Percentiles rank a stretch among this genome's conserved stretches.
phyloP scores from a whole-genome alignment of 176 grass and related monocot genomes.

The Aegilops umbellulata region DNA sequence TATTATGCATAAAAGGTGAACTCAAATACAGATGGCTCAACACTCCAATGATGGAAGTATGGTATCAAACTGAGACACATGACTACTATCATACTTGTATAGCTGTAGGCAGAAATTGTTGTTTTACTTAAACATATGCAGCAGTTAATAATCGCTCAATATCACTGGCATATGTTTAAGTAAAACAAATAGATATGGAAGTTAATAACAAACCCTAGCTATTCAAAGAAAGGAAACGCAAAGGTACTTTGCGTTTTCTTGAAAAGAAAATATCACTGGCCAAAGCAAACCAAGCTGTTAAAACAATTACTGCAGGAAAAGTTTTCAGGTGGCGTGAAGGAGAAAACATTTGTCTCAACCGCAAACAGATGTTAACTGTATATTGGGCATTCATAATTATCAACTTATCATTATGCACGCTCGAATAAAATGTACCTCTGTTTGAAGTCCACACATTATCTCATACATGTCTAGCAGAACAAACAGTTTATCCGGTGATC shows the following conservation, averaged over 20 bases:
- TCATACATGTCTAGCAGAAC: conserved; percentile 97
- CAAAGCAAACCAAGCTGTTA: neutral
- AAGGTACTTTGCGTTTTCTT: no score
- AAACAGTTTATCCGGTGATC: conserved; percentile 90
- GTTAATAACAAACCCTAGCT: no score
- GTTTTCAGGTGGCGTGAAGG: no score
- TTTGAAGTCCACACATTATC: conserved; percentile 94
- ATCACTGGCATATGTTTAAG: no score
- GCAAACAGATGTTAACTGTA: neutral
- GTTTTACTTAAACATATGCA: neutral
- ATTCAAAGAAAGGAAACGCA: no score
- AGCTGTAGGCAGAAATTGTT: neutral
- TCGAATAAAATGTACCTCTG: conserved; percentile 57
- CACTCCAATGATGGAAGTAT: neutral
- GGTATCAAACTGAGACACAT: neutral
- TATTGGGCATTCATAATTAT: neutral
- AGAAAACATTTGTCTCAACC: neutral
- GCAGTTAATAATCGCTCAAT: neutral
- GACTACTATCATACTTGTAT: neutral
- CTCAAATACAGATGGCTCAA: neutral
- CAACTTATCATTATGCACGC: neutral
- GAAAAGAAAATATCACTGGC: neutral
- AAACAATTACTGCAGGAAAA: neutral
- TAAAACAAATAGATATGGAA: no score
- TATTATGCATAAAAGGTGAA: no score